These are phyloP conservation scores for Nepenthes gracilis DNA, from an alignment of 148 eudicot species.

Conservation along the genomic window DNA sequence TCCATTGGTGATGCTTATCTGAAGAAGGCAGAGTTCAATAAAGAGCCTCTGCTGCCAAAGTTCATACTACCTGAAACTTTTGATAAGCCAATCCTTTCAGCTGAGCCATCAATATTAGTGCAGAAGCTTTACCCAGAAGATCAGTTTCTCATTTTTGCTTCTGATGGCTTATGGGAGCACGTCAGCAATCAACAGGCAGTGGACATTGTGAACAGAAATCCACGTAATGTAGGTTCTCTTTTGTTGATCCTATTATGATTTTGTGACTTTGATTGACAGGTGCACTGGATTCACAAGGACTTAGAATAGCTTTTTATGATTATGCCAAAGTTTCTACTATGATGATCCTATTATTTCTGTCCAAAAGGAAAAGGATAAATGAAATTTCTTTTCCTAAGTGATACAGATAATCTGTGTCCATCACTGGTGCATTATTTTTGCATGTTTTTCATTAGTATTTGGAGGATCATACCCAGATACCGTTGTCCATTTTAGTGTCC, in stretches of 20 bases:
- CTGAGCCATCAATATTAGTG: conserved; percentile 33
- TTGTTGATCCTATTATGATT: background rate
- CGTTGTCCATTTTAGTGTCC: too few relatives aligned
- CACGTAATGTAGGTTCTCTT: conserved; percentile 26
- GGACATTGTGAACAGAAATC: conserved; percentile 28
- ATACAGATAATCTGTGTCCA: too few relatives aligned
- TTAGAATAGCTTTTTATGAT: too few relatives aligned
- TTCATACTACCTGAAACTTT: conserved; percentile 34
- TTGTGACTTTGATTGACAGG: too few relatives aligned
- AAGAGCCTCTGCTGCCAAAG: conserved; percentile 27
- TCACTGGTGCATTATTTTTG: too few relatives aligned
- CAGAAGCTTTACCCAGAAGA: conserved; percentile 33
- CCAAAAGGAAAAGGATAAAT: too few relatives aligned
- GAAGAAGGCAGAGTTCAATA: conserved; percentile 40
- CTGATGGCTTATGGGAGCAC: conserved; percentile 59
- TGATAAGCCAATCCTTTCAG: conserved; percentile 31
- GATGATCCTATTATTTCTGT: too few relatives aligned
- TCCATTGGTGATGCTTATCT: conserved; percentile 50
- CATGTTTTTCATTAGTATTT: too few relatives aligned
- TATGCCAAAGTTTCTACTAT: too few relatives aligned
- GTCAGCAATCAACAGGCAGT: conserved; percentile 48
- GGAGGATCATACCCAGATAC: too few relatives aligned
- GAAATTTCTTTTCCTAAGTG: too few relatives aligned
- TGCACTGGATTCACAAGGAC: too few relatives aligned
- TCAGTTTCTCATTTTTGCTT: conserved; percentile 46